Evolutionary conservation across 2,329 filamentous ascomycete species (phyloP).

Genomic region (Phialophora macrospora): DNA sequence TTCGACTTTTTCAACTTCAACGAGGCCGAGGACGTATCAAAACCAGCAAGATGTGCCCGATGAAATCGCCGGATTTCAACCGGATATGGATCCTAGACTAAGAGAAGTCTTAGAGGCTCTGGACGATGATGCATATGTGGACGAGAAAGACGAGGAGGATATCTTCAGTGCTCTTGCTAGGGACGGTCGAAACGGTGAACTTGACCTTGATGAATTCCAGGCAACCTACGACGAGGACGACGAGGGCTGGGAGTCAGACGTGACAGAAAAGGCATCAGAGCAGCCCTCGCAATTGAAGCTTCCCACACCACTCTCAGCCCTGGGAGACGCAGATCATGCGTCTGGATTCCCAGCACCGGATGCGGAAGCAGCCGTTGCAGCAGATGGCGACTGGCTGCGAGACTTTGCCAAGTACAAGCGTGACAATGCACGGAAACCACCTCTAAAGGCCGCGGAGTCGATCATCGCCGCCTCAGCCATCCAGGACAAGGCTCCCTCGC

Average conservation of each 20-base stretch:
- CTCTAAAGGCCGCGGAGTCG: conserved; percentile 45
- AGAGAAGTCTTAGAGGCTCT: conserved; percentile 90
- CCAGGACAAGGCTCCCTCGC: conserved; percentile 48
- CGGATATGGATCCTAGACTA: conserved; percentile 93
- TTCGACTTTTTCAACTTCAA: conserved; percentile 54
- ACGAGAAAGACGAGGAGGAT: conserved; percentile 76
- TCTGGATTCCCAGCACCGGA: conserved; percentile 18
- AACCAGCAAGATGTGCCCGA: conserved; percentile 93
- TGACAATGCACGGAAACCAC: conserved; percentile 59
- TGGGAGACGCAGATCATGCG: neutral
- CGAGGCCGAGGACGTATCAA: conserved; percentile 76
- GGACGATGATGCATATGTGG: conserved; percentile 94
- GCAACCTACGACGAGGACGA: conserved; percentile 66
- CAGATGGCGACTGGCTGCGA: conserved; percentile 83
- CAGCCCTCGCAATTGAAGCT: conserved; percentile 37
- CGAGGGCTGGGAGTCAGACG: conserved; percentile 93
- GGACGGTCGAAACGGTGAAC: conserved; percentile 66
- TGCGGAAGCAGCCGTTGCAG: conserved; percentile 49
- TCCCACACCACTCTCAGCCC: conserved; percentile 10
- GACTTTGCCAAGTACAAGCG: conserved; percentile 96
- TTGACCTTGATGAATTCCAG: conserved; percentile 81
- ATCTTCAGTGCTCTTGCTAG: conserved; percentile 76
- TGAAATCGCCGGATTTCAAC: conserved; percentile 88
- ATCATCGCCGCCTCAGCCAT: conserved; percentile 49
- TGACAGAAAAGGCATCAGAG: conserved; percentile 73